Conservation (phyloP, 768 basidiomycete species). For the Pleurotus eryngii region DNA sequence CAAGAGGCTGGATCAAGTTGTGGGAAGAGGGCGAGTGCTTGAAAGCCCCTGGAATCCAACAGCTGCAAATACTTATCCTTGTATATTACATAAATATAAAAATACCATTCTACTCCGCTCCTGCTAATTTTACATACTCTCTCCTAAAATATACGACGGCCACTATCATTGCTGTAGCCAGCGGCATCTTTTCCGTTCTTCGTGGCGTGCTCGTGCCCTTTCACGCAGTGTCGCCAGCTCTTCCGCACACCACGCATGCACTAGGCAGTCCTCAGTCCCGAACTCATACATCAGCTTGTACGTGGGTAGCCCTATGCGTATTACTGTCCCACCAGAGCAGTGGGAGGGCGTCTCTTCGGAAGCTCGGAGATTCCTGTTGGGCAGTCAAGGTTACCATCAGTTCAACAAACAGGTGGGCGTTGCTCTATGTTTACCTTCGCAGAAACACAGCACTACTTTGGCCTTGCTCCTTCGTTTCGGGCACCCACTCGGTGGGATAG, state of each 20-base stretch:
- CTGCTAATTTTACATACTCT: background rate
- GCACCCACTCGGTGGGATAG: slow-evolving; percentile 70
- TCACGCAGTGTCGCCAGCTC: slow-evolving; percentile 28
- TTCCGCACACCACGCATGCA: slow-evolving; percentile 33
- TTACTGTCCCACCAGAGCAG: slow-evolving; percentile 34
- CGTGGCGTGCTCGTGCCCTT: slow-evolving; percentile 44
- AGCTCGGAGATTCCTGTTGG: slow-evolving; percentile 45
- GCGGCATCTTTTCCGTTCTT: slow-evolving; percentile 52
- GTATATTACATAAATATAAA: slow-evolving; percentile 2
- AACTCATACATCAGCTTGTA: slow-evolving; percentile 72
- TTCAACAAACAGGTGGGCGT: slow-evolving; percentile 5
- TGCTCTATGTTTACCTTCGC: slow-evolving; percentile 40
- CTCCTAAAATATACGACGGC: slow-evolving; percentile 8
- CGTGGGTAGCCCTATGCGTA: slow-evolving; percentile 54
- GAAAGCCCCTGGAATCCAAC: slow-evolving; percentile 8
- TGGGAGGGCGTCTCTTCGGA: slow-evolving; percentile 39
- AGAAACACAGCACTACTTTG: slow-evolving; percentile 44
- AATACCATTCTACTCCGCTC: background rate
- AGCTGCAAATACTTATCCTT: background rate
- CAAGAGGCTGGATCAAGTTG: slow-evolving; percentile 9
- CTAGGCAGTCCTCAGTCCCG: slow-evolving; percentile 57
- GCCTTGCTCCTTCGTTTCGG: slow-evolving; percentile 33
- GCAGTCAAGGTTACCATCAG: background rate
- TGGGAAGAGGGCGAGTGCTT: background rate
- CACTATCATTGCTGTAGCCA: slow-evolving; percentile 18